phyloP scores from a whole-genome alignment of 192 early-diverging fungal genomes.

The Physocladia obscura region DNA sequence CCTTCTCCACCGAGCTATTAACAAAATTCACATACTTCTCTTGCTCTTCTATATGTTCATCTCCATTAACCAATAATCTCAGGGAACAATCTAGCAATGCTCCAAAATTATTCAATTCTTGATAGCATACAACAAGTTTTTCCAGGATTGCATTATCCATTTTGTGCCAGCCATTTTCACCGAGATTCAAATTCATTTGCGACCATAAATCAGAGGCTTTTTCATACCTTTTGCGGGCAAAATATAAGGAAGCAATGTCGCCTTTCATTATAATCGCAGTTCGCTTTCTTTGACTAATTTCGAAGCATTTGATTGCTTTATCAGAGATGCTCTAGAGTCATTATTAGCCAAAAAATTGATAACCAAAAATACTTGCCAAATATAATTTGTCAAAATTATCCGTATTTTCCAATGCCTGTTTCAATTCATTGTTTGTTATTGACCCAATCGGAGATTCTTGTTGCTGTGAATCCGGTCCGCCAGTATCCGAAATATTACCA shows the following conservation, averaged over 20 bases:
- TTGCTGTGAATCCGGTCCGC: no score
- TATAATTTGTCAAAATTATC: conserved; percentile 76
- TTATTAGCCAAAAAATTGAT: not conserved
- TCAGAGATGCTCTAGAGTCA: conserved; percentile 55
- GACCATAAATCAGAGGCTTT: conserved; percentile 66
- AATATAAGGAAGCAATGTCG: conserved; percentile 76
- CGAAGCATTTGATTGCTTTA: conserved; percentile 70
- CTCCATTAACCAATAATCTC: not conserved
- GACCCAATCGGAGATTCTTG: conserved; percentile 20
- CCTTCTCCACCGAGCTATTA: not conserved
- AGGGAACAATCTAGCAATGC: not conserved
- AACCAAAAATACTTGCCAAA: conserved; percentile 45
- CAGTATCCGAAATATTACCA: no score
- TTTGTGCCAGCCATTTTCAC: conserved; percentile 60
- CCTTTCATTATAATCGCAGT: conserved; percentile 66
- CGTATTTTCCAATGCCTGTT: conserved; percentile 53
- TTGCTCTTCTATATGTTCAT: not conserved
- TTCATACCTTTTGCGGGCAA: conserved; percentile 60
- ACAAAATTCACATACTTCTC: conserved; percentile 20
- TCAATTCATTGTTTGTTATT: conserved; percentile 69
- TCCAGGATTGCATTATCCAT: conserved; percentile 68
- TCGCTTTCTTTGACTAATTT: conserved; percentile 58
- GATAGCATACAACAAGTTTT: conserved; percentile 65
- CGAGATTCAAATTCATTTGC: conserved; percentile 56
- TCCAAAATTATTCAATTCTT: conserved; percentile 40